Conservation (phyloP, 202 grass and related monocot species). For the Zoysia matrella region DNA sequence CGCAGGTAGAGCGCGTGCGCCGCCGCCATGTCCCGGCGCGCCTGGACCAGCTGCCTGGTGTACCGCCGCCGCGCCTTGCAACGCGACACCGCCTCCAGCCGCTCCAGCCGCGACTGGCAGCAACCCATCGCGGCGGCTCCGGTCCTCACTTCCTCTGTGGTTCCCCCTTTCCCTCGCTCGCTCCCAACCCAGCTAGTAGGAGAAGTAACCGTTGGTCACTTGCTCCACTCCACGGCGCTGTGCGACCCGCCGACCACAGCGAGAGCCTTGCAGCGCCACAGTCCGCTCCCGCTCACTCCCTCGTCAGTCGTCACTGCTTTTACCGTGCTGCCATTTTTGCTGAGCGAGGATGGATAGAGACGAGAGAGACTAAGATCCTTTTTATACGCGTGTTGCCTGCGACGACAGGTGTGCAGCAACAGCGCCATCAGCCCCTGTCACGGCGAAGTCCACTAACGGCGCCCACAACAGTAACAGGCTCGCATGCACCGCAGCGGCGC, state of each 20-base stretch:
- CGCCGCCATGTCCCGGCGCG: constrained; percentile 73
- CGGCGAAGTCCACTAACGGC: too few species aligned
- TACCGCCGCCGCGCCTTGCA: constrained; percentile 90
- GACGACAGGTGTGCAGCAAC: constrained; percentile 7
- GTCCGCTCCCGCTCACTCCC: too few species aligned
- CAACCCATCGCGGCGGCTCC: constrained; percentile 53
- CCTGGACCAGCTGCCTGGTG: constrained; percentile 92
- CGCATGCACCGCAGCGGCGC: too few species aligned
- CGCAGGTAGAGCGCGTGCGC: constrained; percentile 89
- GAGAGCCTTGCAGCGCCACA: too few species aligned
- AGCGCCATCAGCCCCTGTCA: neutral
- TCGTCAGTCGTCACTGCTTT: too few species aligned
- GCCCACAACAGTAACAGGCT: too few species aligned
- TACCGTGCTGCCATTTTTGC: too few species aligned
- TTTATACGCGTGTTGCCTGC: constrained; percentile 26
- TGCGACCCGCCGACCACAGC: too few species aligned
- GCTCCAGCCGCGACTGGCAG: constrained; percentile 84
- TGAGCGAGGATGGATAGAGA: too few species aligned
- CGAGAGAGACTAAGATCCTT: constrained; percentile 12
- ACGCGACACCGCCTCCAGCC: constrained; percentile 82
- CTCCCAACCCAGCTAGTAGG: neutral
- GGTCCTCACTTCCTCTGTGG: too few species aligned
- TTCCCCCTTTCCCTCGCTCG: neutral
- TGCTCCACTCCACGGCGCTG: too few species aligned
- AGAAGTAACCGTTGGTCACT: constrained; percentile 24